Percentiles rank a stretch among this genome's conserved stretches.
These are phyloP conservation scores for Podila horticola DNA, from an alignment of 192 early-diverging fungal species.

Conservation along the genomic window DNA sequence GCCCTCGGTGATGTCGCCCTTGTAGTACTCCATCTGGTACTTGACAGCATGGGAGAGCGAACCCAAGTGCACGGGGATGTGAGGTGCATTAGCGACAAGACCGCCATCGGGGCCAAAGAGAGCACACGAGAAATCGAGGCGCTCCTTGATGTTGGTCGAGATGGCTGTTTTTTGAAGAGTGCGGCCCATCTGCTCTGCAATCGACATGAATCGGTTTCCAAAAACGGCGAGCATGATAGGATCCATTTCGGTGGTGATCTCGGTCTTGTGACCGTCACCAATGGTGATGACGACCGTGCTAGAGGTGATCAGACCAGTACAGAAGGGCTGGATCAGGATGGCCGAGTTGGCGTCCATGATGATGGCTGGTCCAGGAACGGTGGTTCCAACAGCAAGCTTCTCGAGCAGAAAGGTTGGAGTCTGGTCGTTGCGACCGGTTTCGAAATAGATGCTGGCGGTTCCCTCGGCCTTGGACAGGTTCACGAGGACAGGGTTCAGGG, in stretches of 20 bases:
- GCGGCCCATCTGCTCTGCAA: slow-evolving; percentile 98
- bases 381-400: slow-evolving; percentile 70
- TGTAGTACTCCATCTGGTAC: slow-evolving; percentile 87
- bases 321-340: slow-evolving; percentile 87
- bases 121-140: slow-evolving; percentile 97
- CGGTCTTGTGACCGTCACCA: slow-evolving; percentile 51
- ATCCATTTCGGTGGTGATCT: slow-evolving; percentile 72
- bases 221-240: slow-evolving; percentile 94
- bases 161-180: slow-evolving; percentile 95
- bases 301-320: slow-evolving; percentile 78
- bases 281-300: slow-evolving; percentile 69
- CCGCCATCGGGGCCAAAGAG: slow-evolving; percentile 91
- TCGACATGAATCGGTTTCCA: slow-evolving; percentile 96
- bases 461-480: slow-evolving; percentile 52
- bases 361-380: slow-evolving; percentile 87
- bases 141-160: slow-evolving; percentile 98
- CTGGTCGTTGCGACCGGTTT: slow-evolving; percentile 64
- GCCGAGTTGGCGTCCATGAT: slow-evolving; percentile 92
- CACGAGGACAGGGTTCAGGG: slow-evolving; percentile 23
- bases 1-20: slow-evolving; percentile 78
- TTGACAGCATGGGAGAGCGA: slow-evolving; percentile 93
- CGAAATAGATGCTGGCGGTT: slow-evolving; percentile 79
- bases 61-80: slow-evolving; percentile 94
- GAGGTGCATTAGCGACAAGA: slow-evolving; percentile 88
- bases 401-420: slow-evolving; percentile 81